Percentiles rank a stretch among this genome's conserved stretches.
Conservation (phyloP, 1,284 basidiomycete species). For the Hymenochaete sp. region DNA sequence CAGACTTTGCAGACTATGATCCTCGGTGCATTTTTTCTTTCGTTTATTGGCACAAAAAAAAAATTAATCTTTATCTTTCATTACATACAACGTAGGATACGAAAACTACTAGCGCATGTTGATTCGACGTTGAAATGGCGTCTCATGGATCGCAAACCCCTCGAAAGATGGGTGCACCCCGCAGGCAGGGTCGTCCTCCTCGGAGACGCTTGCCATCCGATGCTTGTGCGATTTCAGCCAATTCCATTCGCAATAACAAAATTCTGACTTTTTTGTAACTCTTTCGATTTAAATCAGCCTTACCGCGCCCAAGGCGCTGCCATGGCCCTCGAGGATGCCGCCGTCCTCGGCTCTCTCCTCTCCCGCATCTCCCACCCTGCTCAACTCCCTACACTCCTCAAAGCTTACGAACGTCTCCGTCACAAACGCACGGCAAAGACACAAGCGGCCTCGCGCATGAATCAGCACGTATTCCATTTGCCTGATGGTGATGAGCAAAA, state of each 20-base stretch:
- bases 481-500: slow-evolving; percentile 46
- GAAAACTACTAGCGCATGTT: slow-evolving; percentile 40
- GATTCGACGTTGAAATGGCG: slow-evolving; percentile 41
- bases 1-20: slow-evolving; percentile 37
- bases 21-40: slow-evolving; percentile 26
- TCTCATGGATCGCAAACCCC: slow-evolving; percentile 40
- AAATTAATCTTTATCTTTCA: background rate
- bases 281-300: slow-evolving; percentile 32
- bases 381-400: slow-evolving; percentile 39
- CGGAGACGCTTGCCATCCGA: slow-evolving; percentile 55
- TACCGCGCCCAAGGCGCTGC: slow-evolving; percentile 62
- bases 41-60: background rate
- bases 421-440: slow-evolving; percentile 38
- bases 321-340: slow-evolving; percentile 62
- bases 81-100: no score
- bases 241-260: background rate
- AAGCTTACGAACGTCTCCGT: slow-evolving; percentile 46
- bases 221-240: slow-evolving; percentile 42
- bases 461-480: slow-evolving; percentile 47
- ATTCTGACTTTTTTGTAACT: background rate
- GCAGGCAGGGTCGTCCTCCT: slow-evolving; percentile 39
- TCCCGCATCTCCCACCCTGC: slow-evolving; percentile 33
- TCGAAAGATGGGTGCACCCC: slow-evolving; percentile 44
- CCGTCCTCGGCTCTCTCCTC: slow-evolving; percentile 51
- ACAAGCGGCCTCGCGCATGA: slow-evolving; percentile 39